These are phyloP conservation scores for Aspergillus sp. DNA, from an alignment of 2,329 filamentous ascomycete genomes.

Conservation along the genomic window DNA sequence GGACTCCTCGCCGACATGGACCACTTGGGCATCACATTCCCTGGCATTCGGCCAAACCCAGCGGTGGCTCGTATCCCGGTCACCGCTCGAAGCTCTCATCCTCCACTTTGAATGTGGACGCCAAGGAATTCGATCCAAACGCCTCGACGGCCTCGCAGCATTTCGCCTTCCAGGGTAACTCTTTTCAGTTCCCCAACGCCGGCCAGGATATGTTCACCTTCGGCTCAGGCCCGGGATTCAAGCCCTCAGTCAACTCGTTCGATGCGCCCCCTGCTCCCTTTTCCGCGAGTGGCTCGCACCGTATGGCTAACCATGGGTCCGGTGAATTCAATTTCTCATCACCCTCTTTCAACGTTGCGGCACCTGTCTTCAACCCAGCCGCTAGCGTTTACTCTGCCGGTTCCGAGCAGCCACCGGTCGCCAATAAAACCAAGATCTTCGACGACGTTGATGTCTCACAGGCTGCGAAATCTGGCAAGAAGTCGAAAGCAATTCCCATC, in stretches of 20 bases:
- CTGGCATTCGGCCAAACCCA: conserved; percentile 37
- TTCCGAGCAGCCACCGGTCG: conserved; percentile 18
- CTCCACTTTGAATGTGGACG: conserved; percentile 83
- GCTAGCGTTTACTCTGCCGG: conserved; percentile 28
- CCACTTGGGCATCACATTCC: conserved; percentile 28
- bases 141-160: conserved; percentile 50
- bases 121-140: conserved; percentile 75
- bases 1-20: conserved; percentile 53
- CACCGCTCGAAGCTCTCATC: conserved; percentile 69
- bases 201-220: conserved; percentile 31
- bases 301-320: conserved; percentile 19
- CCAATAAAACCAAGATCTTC: conserved; percentile 56
- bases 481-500: conserved; percentile 82
- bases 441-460: conserved; percentile 65
- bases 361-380: conserved; percentile 71
- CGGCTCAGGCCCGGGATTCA: conserved; percentile 27
- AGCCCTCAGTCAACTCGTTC: conserved; percentile 52
- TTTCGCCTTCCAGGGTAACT: conserved; percentile 43
- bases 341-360: conserved; percentile 71
- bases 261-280: conserved; percentile 68
- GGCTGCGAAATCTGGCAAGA: conserved; percentile 64
- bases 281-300: conserved; percentile 51
- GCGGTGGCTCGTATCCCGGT: conserved; percentile 37
- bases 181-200: conserved; percentile 42
- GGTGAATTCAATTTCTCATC: conserved; percentile 65